Base-by-base conservation (phyloP, 2,329 filamentous ascomycete genomes). In the Trichoderma polysporum region DNA sequence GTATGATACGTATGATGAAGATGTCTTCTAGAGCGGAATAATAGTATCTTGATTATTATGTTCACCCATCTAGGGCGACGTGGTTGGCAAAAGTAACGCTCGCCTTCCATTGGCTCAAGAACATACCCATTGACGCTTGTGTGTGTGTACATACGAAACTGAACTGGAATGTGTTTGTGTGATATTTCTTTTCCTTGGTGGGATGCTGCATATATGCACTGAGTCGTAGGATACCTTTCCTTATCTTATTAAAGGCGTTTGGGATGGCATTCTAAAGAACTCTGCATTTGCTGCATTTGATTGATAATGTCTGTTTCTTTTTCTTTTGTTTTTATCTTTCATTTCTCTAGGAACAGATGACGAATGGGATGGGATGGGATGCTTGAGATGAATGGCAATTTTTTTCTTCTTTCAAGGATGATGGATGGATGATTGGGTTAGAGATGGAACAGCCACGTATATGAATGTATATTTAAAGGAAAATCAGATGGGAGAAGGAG, bases 1-100 rank as follows among this genome's bases (percentile, higher is more conserved):
- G 78, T 80, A 77, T 70, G 77, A 80, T 37, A 61, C 58, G 19
- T 61, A 61, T 27, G 58, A 61, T 39, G 58, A 61, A 13, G 49
- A 22, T 78, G 75, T 71, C 39, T 33, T 29, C 22, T 54, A 45
- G 29, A 33, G 49, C 41, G n/a, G 25, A 15, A 17, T 15, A 56
- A 19, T 13, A 19, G 7, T n/a, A 29, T 4, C 35, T 17, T 17
- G n/a, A 41, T 39, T 9, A 13, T 8, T 2, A 9, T 53, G 25
- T 19, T 22, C 8, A 50, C 10, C 9, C 22, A 9, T 22, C 35
- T 17, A n/a, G n/a, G 35, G n/a, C 9, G 33, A 22, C 25, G 13
- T 22, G n/a, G 35, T 27, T 25, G 49, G 49, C n/a, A n/a, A 35
- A 49, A 31, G 25, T 13, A 8, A 25, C 27, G 37, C 37, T 33